Base-by-base conservation (phyloP, 306 rosid species). In the Prinsepia uniflora region DNA sequence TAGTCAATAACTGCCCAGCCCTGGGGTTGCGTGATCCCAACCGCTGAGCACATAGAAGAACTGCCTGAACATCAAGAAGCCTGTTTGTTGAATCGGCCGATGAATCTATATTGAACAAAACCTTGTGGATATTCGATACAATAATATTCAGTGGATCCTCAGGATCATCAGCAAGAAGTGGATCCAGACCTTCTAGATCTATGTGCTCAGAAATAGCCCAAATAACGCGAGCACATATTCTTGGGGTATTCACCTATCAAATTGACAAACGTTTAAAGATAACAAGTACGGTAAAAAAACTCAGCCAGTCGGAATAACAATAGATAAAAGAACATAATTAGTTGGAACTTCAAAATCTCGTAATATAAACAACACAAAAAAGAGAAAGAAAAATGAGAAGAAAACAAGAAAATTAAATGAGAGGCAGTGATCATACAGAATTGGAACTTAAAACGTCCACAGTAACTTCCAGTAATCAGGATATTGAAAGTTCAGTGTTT, bases 111-210 rank as follows among this genome's bases (percentile, higher is more conserved):
- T 86, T 89, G 83, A 87, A 89, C 68, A 94, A 83, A 80, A 94
- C 96, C 89, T 89, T 94, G 75, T 60, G 96, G 72, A 94, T 84
- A 67, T 94, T 89, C 74, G 91, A 78, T 56, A 94, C 18, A 72
- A 91, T 89, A 71, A 91, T 90, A 79, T 94, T 94, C 66, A 94
- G 90, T 47, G 97, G 87, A 71, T 94, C 99, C 70, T 82, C 92
- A n/a, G 99, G 99, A 75, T 94, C 99, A 18, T 94, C 99, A 62
- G 99, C 97, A 68, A 94, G 88, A 75, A 94, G 99, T 43, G 99
- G 99, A 77, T 94, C 99, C 86, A 94, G 74, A 71, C 99, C 99
- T 79, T 89, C 97, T 65, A 94, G 85, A 80, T 94, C 96, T 67
- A 91, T 91, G 81, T 94, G 99, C 83, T 94, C 97, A 57, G 99